phyloP scores from a whole-genome alignment of 208 protist species.

The Acanthamoeba culbertsoni region DNA sequence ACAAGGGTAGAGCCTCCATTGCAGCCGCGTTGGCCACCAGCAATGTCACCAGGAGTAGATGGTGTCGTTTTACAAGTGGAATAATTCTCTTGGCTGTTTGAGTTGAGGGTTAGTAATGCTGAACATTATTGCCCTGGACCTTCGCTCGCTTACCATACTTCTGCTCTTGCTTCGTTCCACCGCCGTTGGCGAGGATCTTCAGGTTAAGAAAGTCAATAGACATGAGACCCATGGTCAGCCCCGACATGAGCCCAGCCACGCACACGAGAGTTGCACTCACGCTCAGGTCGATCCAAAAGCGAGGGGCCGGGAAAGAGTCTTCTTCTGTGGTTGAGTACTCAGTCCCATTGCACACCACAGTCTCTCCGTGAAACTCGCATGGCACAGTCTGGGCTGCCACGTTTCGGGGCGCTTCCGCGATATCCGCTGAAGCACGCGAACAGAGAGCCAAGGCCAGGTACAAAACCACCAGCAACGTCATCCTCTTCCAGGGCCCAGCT shows the following conservation, averaged over 20 bases:
- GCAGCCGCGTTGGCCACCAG: constrained; percentile 73
- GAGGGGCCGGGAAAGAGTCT: not conserved
- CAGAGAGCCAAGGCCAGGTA: too few species aligned
- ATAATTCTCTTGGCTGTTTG: constrained; percentile 33
- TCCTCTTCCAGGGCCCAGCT: too few species aligned
- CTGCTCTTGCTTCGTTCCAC: constrained; percentile 18
- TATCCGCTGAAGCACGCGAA: too few species aligned
- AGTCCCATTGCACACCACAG: constrained; percentile 4
- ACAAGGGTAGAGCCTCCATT: constrained; percentile 77
- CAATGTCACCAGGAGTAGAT: constrained; percentile 80
- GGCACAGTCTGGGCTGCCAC: not conserved
- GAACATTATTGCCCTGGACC: too few species aligned
- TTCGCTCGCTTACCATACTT: constrained; percentile 29
- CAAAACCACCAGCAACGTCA: too few species aligned
- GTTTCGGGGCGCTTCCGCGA: too few species aligned
- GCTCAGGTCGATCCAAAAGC: constrained; percentile 47
- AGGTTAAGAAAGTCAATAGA: constrained; percentile 72
- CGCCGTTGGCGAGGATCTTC: constrained; percentile 60
- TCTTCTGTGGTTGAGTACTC: not conserved
- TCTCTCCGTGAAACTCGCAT: not conserved
- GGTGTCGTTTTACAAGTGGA: constrained; percentile 65
- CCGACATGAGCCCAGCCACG: constrained; percentile 68
- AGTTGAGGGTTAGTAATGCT: not conserved
- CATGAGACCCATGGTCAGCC: constrained; percentile 78
- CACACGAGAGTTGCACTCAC: not conserved